phyloP scores from a whole-genome alignment of 306 rosid species.

The Gillenia trifoliata region DNA sequence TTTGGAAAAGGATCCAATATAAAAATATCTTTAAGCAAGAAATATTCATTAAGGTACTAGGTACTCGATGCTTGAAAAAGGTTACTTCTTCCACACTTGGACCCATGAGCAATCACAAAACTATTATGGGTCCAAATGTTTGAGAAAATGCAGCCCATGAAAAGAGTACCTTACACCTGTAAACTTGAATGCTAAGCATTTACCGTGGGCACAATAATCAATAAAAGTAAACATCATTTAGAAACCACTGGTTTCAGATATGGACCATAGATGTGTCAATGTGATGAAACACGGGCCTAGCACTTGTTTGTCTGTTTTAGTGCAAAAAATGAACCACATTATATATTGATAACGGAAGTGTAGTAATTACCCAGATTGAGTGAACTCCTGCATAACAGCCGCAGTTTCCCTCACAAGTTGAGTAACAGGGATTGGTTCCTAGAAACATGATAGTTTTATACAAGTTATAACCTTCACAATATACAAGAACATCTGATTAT shows the following conservation, averaged over 20 bases:
- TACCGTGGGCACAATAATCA: background rate
- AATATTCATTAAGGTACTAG: background rate
- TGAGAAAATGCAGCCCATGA: background rate
- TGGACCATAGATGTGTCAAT: background rate
- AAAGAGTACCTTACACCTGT: background rate
- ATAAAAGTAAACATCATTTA: background rate
- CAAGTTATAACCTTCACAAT: background rate
- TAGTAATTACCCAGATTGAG: constrained; percentile 83
- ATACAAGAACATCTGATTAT: background rate
- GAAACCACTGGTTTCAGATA: background rate
- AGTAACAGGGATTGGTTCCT: constrained; percentile 96
- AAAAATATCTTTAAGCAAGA: background rate
- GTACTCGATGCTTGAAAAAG: background rate
- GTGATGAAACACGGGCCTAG: background rate
- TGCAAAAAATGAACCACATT: background rate
- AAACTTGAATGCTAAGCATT: background rate
- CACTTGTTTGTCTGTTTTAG: background rate
- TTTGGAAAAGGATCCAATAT: background rate
- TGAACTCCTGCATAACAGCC: constrained; percentile 95
- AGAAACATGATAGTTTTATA: constrained; percentile 9
- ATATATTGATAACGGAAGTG: background rate
- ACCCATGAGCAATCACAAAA: background rate
- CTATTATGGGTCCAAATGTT: background rate
- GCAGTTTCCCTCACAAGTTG: constrained; percentile 98
- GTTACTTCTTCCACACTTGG: background rate